Evolutionary conservation across 352 stramenopile genomes (phyloP), one percentile per base, ranked within the genome.

Genomic region (Globisporangium takayamanum): DNA sequence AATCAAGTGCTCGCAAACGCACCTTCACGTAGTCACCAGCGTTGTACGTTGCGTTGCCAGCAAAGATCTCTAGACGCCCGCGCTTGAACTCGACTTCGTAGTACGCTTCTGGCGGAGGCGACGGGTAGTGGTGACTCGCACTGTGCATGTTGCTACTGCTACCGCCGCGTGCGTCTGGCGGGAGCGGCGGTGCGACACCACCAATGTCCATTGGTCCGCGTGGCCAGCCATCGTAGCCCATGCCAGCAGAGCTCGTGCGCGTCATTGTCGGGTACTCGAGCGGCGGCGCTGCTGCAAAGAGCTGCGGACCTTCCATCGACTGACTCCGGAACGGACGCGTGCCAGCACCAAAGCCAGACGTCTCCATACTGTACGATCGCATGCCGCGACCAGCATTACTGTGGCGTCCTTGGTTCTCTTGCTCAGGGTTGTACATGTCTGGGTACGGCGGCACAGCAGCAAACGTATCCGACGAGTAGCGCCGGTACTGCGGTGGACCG

Each of bases 81-180:
- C 94, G 84, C 68, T 98, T 98, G 67, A 98, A 98, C 69, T 98
- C 96, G 41, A 98, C 86, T 54, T 95, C 91, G 65, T 97, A 98
- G 53, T 91, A 93, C 0, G 84, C 84, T 67, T 93, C 84, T 4
- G 84, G 84, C 16, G 79, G 79, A 18, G 81, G 76, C 4, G 66
- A 70, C 30, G 76, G 78, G 37, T 80, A 90, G 37, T 80, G 79
- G 41, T 59, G 47, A 6, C 26, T 14, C 48, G 25, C 20, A 33
- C 42, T 61, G 46, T 44, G 57, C 18, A n/a, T 57, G 33, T 28
- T 42, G 7, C 8, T 11, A 45, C 33, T 47, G 55, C 48, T 57
- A 25, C 50, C 44, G 1, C 61, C 45, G 39, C 75, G 74, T 16
- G 69, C 42, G 65, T 91, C 81, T 12, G 81, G 84, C 6, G 84